A percentile compares a stretch with the other conserved stretches of the same genome.
Conservation (phyloP, 106 monocot genomes). For the Amphibolis antarctica region DNA sequence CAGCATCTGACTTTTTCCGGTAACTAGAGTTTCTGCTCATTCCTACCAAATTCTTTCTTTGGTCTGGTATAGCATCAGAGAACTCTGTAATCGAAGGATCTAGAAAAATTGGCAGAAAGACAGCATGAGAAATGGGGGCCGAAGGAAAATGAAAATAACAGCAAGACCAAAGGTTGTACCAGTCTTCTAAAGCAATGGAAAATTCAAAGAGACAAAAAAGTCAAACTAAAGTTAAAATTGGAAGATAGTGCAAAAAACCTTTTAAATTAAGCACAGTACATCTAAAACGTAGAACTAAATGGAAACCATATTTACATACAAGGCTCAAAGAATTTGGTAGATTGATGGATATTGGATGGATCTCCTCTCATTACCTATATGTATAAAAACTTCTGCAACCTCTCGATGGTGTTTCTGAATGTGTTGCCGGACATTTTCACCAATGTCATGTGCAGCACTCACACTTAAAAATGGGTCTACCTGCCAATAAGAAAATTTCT, state of each 20-base stretch:
- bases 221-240: too few relatives aligned
- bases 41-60: slow-evolving; percentile 11
- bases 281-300: too few relatives aligned
- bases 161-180: too few relatives aligned
- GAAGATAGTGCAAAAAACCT: too few relatives aligned
- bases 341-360: too few relatives aligned
- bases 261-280: too few relatives aligned
- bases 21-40: slow-evolving; percentile 14
- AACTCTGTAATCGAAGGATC: slow-evolving; percentile 52
- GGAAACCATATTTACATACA: too few relatives aligned
- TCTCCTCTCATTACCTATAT: too few relatives aligned
- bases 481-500: slow-evolving; percentile 22
- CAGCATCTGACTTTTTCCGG: slow-evolving; percentile 28
- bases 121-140: neutral
- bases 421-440: slow-evolving; percentile 65
- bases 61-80: slow-evolving; percentile 10
- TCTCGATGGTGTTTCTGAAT: slow-evolving; percentile 59
- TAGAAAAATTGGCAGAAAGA: slow-evolving; percentile 8
- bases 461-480: slow-evolving; percentile 94
- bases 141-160: slow-evolving; percentile 1
- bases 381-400: slow-evolving; percentile 85
- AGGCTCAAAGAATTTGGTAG: too few relatives aligned
- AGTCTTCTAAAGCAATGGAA: too few relatives aligned
- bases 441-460: slow-evolving; percentile 90
- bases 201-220: too few relatives aligned